Evolutionary conservation across 148 eudicot genomes (phyloP).

Genomic region (Selenicereus undatus): DNA sequence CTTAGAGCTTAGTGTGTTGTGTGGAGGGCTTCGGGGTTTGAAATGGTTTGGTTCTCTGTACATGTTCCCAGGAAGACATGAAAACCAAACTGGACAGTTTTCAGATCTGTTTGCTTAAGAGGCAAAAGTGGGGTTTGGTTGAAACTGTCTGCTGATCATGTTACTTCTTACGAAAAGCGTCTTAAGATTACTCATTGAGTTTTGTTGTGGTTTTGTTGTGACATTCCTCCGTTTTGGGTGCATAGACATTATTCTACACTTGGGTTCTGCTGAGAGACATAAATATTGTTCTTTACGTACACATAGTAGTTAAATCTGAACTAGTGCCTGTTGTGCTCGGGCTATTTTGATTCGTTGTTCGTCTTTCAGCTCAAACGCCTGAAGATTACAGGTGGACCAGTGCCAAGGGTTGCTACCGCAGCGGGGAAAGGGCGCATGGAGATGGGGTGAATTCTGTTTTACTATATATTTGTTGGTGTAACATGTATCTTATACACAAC

Average conservation of each 20-base stretch:
- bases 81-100: not conserved
- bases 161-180: not conserved
- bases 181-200: not conserved
- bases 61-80: not conserved
- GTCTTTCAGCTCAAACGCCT: constrained; percentile 16
- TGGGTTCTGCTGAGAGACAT: not conserved
- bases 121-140: not conserved
- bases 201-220: not conserved
- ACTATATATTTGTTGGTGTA: constrained; percentile 9
- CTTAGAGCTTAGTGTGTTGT: not conserved
- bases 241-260: not conserved
- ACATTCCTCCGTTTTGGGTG: not conserved
- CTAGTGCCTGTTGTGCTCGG: constrained; percentile 6
- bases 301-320: not conserved
- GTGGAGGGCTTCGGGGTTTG: not conserved
- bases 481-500: constrained; percentile 14
- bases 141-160: not conserved
- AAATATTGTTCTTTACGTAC: not conserved
- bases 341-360: constrained; percentile 14
- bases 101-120: not conserved
- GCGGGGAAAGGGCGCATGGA: constrained; percentile 13
- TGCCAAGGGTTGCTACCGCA: constrained; percentile 8
- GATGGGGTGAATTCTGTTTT: not conserved
- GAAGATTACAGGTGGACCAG: constrained; percentile 19
- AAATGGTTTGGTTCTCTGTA: not conserved